Evolutionary conservation across 495 filamentous ascomycete genomes (phyloP).

Genomic region (Penicillium dipodomyicola): DNA sequence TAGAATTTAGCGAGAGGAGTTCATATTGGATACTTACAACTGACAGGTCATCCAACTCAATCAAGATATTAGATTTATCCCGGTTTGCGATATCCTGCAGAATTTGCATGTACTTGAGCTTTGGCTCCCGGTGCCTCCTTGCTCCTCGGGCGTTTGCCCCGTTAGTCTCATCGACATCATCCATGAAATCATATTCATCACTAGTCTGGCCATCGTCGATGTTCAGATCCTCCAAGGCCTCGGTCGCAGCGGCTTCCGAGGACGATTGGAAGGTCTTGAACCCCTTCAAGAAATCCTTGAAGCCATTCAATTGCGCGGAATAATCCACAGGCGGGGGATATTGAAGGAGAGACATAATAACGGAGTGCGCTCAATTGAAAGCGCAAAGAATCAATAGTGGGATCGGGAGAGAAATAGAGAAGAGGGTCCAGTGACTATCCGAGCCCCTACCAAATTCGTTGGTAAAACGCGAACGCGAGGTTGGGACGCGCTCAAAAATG

Average conservation of each 20-base stretch:
- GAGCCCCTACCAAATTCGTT: slow-evolving; percentile 12
- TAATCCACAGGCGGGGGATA: slow-evolving; percentile 79
- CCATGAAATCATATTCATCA: slow-evolving; percentile 95
- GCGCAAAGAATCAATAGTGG: slow-evolving; percentile 28
- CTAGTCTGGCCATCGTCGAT: slow-evolving; percentile 85
- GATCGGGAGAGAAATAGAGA: slow-evolving; percentile 17
- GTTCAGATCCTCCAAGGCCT: slow-evolving; percentile 77
- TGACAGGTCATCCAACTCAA: slow-evolving; percentile 86
- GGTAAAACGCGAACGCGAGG: slow-evolving; percentile 32
- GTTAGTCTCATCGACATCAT: slow-evolving; percentile 66
- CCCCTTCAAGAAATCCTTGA: slow-evolving; percentile 80
- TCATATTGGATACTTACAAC: slow-evolving; percentile 49
- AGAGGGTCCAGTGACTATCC: slow-evolving; percentile 18
- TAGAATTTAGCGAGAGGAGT: neutral
- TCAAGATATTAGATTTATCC: slow-evolving; percentile 65
- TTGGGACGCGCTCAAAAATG: slow-evolving; percentile 23
- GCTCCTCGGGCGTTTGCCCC: slow-evolving; percentile 42
- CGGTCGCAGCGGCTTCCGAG: slow-evolving; percentile 63
- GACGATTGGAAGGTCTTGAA: slow-evolving; percentile 82
- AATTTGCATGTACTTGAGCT: slow-evolving; percentile 86
- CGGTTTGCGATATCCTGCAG: slow-evolving; percentile 86
- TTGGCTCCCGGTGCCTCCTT: slow-evolving; percentile 51
- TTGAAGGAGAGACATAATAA: slow-evolving; percentile 73
- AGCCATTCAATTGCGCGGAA: slow-evolving; percentile 76
- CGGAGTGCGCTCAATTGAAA: slow-evolving; percentile 21